Evolutionary conservation across 1,284 basidiomycete genomes (phyloP).

Genomic region (Cutaneotrichosporon mucoides): DNA sequence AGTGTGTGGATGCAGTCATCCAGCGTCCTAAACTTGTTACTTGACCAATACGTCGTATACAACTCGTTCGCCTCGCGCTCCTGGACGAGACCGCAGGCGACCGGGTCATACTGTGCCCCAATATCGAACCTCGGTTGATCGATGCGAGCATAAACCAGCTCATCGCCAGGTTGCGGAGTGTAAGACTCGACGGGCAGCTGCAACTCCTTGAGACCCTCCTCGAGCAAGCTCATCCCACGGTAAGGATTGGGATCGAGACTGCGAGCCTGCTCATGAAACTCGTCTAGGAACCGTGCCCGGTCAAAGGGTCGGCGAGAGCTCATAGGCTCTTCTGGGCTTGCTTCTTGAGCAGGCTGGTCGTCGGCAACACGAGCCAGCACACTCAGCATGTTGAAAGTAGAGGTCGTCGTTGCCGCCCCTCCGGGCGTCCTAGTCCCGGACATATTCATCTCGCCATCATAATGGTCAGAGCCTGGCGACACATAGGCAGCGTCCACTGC

Average conservation of each 20-base stretch:
- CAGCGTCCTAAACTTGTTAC: conserved; percentile 13
- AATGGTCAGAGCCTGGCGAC: background rate
- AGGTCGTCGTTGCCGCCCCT: background rate
- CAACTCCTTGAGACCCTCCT: conserved; percentile 10
- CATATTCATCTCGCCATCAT: background rate
- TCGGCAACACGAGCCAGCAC: conserved; percentile 21
- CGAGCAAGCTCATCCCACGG: conserved; percentile 18
- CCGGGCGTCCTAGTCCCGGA: background rate
- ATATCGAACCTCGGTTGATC: conserved; percentile 21
- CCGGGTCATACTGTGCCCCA: conserved; percentile 12
- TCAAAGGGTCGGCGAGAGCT: conserved; percentile 4
- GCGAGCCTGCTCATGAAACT: conserved; percentile 14
- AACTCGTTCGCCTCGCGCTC: conserved; percentile 15
- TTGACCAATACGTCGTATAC: conserved; percentile 16
- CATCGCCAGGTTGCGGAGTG: conserved; percentile 11
- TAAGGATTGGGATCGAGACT: conserved; percentile 20
- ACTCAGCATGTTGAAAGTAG: conserved; percentile 18
- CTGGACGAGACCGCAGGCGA: conserved; percentile 5
- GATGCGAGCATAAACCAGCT: conserved; percentile 18
- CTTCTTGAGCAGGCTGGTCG: conserved; percentile 2
- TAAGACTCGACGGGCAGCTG: background rate
- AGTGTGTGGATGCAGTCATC: conserved; percentile 20
- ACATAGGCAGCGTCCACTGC: background rate
- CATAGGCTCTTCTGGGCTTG: background rate
- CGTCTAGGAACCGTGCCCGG: conserved; percentile 10